Evolutionary conservation across 2,329 filamentous ascomycete genomes (phyloP).

Genomic region (Trichoderma breve): DNA sequence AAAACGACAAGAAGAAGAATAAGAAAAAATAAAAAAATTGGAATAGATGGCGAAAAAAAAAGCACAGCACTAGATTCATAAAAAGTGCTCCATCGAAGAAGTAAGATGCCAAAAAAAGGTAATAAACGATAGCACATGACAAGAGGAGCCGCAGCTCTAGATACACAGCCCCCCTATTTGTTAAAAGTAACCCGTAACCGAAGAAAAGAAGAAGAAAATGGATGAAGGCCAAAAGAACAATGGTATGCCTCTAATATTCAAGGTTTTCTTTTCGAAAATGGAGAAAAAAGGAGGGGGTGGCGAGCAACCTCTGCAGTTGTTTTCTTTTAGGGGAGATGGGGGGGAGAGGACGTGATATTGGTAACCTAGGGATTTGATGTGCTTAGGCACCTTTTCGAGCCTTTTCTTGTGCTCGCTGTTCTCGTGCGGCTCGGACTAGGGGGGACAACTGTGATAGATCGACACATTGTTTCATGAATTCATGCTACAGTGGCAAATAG

Average conservation of each 20-base stretch:
- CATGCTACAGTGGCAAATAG: slow-evolving; percentile 54
- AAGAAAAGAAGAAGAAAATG: not conserved
- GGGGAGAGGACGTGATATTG: not conserved
- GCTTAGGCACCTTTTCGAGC: slow-evolving; percentile 55
- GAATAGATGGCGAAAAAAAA: not conserved
- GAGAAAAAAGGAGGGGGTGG: not conserved
- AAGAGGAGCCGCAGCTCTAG: slow-evolving; percentile 11
- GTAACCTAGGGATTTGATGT: not conserved
- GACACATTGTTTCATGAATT: slow-evolving; percentile 75
- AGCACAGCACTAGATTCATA: not conserved
- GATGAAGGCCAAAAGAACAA: not conserved
- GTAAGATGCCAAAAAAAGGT: not conserved
- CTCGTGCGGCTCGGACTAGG: slow-evolving; percentile 79
- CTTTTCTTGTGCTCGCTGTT: slow-evolving; percentile 83
- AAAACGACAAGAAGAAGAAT: not conserved
- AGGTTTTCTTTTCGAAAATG: not conserved
- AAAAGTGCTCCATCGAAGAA: slow-evolving; percentile 4
- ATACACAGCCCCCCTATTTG: not conserved
- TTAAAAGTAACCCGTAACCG: not conserved
- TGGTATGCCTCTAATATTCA: slow-evolving; percentile 14
- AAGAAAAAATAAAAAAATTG: not conserved
- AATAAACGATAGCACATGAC: not conserved
- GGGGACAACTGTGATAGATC: slow-evolving; percentile 77
- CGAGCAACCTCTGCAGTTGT: not conserved
- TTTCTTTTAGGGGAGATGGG: not conserved